These are phyloP conservation scores for Carex arenaria DNA, from an alignment of 202 grass and related monocot species.

Conservation along the genomic window DNA sequence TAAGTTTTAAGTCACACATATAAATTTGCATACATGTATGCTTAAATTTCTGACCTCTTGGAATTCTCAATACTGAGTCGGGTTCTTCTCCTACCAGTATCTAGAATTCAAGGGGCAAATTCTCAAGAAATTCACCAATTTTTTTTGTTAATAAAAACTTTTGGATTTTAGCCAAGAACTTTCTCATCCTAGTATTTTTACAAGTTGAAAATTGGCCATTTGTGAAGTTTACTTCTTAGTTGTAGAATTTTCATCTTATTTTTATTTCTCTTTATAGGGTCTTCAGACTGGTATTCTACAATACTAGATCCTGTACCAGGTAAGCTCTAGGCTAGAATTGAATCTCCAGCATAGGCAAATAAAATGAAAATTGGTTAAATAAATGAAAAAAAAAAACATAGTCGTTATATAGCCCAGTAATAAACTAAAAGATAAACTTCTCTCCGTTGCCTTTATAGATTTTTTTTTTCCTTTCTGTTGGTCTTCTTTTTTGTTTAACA, in stretches of 20 bases:
- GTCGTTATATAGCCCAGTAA: background rate
- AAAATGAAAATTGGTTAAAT: background rate
- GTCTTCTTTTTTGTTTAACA: background rate
- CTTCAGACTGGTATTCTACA: background rate
- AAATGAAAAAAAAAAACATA: background rate
- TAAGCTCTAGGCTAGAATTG: background rate
- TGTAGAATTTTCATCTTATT: background rate
- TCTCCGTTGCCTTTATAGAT: background rate
- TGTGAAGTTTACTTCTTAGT: background rate
- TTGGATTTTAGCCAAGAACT: too few species aligned
- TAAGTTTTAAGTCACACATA: background rate
- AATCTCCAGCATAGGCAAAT: background rate
- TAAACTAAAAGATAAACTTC: background rate
- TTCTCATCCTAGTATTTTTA: background rate
- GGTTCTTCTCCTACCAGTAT: too few species aligned
- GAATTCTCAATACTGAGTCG: background rate
- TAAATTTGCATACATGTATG: background rate
- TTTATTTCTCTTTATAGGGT: background rate
- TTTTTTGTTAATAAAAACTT: too few species aligned
- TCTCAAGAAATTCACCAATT: too few species aligned
- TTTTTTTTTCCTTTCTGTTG: background rate
- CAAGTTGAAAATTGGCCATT: background rate
- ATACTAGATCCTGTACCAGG: too few species aligned
- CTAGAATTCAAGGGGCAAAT: too few species aligned
- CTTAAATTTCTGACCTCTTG: background rate